Percentiles rank a stretch among this genome's conserved stretches.
Conservation (phyloP, 306 rosid genomes). For the Sophora flavescens region DNA sequence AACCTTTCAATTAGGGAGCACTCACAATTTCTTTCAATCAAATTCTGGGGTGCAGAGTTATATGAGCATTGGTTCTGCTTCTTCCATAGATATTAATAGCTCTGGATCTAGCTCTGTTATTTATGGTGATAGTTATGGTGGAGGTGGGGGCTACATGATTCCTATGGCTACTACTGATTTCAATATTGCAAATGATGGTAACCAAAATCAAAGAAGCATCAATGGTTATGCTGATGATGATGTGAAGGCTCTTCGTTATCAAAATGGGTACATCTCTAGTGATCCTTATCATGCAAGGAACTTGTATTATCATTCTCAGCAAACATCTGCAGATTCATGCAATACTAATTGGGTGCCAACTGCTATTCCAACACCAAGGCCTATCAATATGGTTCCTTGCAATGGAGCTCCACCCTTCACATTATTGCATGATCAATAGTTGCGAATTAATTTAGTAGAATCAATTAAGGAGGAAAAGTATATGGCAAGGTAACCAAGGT, state of each 20-base stretch:
- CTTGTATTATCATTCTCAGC: constrained; percentile 55
- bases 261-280: constrained; percentile 44
- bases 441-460: background rate
- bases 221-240: constrained; percentile 39
- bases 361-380: constrained; percentile 59
- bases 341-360: constrained; percentile 69
- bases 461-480: background rate
- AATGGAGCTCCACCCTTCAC: constrained; percentile 63
- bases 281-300: constrained; percentile 48
- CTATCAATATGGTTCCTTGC: constrained; percentile 47
- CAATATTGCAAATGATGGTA: background rate
- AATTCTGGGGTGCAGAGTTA: constrained; percentile 41
- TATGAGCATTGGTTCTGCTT: constrained; percentile 51
- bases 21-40: constrained; percentile 63
- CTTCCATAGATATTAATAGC: constrained; percentile 57
- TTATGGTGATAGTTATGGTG: constrained; percentile 29
- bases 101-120: constrained; percentile 46
- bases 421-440: constrained; percentile 63
- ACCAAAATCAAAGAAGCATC: constrained; percentile 40
- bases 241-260: constrained; percentile 32
- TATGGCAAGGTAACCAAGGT: background rate
- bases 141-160: constrained; percentile 48
- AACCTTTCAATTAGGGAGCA: constrained; percentile 40
- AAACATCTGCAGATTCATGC: constrained; percentile 44
- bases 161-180: constrained; percentile 42